A percentile compares a stretch with the other conserved stretches of the same genome.
Conservation (phyloP, 2,329 filamentous ascomycete genomes). For the Tolypocladium amazonense region DNA sequence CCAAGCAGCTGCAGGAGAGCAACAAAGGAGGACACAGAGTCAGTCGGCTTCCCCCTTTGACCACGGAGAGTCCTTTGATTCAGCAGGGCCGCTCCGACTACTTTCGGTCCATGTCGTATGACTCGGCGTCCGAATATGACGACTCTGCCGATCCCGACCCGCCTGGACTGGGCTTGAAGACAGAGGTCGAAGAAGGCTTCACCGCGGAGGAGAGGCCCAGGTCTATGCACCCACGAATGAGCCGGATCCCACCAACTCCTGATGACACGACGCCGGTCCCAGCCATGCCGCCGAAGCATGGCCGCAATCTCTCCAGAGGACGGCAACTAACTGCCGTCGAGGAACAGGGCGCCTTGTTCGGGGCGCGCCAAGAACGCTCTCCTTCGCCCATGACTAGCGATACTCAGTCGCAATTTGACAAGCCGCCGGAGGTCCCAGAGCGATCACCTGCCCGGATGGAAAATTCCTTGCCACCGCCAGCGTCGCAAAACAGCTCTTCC, state of each 20-base stretch:
- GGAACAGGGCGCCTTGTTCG: slow-evolving; percentile 34
- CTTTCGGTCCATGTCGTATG: slow-evolving; percentile 64
- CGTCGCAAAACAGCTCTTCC: slow-evolving; percentile 21
- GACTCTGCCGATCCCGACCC: slow-evolving; percentile 16
- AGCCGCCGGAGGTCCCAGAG: slow-evolving; percentile 11
- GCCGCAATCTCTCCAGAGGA: slow-evolving; percentile 28
- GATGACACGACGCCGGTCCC: slow-evolving; percentile 36
- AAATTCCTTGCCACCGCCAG: slow-evolving; percentile 17
- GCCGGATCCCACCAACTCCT: slow-evolving; percentile 44
- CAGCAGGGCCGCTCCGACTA: slow-evolving; percentile 67
- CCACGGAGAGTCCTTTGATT: slow-evolving; percentile 71
- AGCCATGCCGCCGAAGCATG: slow-evolving; percentile 30
- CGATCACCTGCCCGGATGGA: slow-evolving; percentile 22
- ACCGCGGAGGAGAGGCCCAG: slow-evolving; percentile 47
- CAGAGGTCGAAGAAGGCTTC: slow-evolving; percentile 47
- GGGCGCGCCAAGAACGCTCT: slow-evolving; percentile 46
- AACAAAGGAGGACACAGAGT: slow-evolving; percentile 65
- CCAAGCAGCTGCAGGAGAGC: slow-evolving; percentile 75
- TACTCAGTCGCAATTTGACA: slow-evolving; percentile 17
- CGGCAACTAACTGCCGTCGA: slow-evolving; percentile 27
- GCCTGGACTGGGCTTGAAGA: slow-evolving; percentile 33
- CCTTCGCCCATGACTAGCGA: slow-evolving; percentile 40
- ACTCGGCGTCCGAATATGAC: slow-evolving; percentile 37
- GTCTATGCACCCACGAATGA: slow-evolving; percentile 68
- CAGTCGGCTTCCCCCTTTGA: slow-evolving; percentile 75